Base-by-base conservation (phyloP, 495 filamentous ascomycete genomes). In the Aspergillus avenaceus region DNA sequence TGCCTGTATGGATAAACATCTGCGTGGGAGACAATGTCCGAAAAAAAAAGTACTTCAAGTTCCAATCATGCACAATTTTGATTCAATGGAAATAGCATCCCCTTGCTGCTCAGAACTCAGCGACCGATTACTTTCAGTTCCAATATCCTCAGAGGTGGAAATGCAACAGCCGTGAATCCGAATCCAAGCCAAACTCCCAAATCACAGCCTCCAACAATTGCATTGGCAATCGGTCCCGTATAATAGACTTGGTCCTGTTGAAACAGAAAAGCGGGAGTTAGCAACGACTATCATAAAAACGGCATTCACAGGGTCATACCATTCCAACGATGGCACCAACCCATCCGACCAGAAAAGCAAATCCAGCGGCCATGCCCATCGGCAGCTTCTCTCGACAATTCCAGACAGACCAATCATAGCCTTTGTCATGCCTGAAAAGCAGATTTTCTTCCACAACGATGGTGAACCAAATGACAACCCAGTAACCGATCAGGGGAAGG, bases 401-500 rank as follows among this genome's bases (percentile, higher is more conserved):
- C 75, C 76, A 79, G 2, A 57, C 55, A 9, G 70, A 55, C 75
- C 76, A 79, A 54, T 78, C 69, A 47, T 72, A 79, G 2, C 59
- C 59, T 25, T 36, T 52, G 5, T 38, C 29, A 13, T 62, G 56
- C 36, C 65, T 64, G 59, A 79, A 77, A 2, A 77, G 44, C n/a
- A 69, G 6, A 16, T 77, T 63, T 45, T 78, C 67, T 49, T 77
- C 67, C 5, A 76, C 40, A 1, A 70, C 59, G 31, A 79, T 70
- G 7, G 66, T 55, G 46, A 77, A 50, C 63, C 67, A 77, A 22
- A 76, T 75, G 29, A 74, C 57, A 8, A 71, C 58, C 76, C 76
- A 79, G 45, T 78, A 79, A 21, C 73, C 73, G 45, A 79, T 79
- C 9, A 79, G 48, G 3, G 72, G 67, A 24, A 79, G 57, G 43